Conservation (phyloP, 2,329 filamentous ascomycete species). For the Cladosporium sp. region DNA sequence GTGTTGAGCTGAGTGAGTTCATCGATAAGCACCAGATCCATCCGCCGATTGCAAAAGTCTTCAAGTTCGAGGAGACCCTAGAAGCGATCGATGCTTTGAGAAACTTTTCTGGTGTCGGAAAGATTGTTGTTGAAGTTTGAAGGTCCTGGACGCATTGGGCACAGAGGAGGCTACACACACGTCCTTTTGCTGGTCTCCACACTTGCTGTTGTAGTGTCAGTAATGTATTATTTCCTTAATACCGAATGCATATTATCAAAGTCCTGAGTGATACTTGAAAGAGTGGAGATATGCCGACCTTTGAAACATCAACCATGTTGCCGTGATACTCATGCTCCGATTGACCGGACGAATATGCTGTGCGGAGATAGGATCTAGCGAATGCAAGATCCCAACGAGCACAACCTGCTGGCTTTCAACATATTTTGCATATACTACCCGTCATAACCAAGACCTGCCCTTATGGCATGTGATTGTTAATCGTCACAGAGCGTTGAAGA, state of each 20-base stretch:
- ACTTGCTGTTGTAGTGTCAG: not conserved
- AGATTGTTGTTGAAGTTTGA: conserved; percentile 31
- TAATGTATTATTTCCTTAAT: not conserved
- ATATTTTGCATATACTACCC: not conserved
- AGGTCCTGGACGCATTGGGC: not conserved
- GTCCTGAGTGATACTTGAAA: not conserved
- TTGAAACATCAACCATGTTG: not conserved
- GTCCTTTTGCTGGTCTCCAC: not conserved
- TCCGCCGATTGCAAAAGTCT: conserved; percentile 43
- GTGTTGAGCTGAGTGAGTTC: conserved; percentile 43
- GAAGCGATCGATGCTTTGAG: conserved; percentile 37
- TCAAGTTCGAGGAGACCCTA: conserved; percentile 39
- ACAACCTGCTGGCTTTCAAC: not conserved
- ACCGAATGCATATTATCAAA: not conserved
- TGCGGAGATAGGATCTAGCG: not conserved
- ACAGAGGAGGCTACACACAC: not conserved
- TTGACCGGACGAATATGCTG: not conserved
- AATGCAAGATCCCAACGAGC: not conserved
- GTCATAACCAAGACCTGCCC: not conserved
- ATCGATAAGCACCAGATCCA: conserved; percentile 44
- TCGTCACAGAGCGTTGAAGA: not conserved
- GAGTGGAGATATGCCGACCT: not conserved
- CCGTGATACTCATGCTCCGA: not conserved
- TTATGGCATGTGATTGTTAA: not conserved
- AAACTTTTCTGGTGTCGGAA: conserved; percentile 39